Conservation (phyloP, 768 basidiomycete species). For the Leucogyrophana mollusca region DNA sequence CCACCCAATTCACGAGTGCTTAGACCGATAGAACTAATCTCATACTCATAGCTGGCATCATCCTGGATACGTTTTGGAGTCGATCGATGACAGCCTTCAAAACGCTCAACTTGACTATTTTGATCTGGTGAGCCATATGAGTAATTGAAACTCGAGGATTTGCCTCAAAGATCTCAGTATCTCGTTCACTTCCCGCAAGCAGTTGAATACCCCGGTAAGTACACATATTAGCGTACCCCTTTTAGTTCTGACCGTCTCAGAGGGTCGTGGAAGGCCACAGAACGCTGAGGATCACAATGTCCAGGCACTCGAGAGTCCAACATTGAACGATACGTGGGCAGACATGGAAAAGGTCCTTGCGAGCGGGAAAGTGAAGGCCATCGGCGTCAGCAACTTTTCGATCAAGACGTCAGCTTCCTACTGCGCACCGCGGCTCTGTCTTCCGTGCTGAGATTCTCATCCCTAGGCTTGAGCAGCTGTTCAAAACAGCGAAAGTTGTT, state of each 20-base stretch:
- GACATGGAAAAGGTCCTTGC: conserved; percentile 49
- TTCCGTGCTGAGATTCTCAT: not conserved
- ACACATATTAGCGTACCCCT: not conserved
- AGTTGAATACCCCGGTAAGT: conserved; percentile 28
- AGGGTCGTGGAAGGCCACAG: conserved; percentile 2
- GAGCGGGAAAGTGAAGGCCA: conserved; percentile 46
- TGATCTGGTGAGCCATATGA: conserved; percentile 21
- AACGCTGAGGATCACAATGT: conserved; percentile 7
- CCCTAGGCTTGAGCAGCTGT: conserved; percentile 36
- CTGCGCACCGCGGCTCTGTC: not conserved
- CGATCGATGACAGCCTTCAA: conserved; percentile 26
- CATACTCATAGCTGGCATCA: conserved; percentile 30
- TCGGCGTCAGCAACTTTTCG: conserved; percentile 63
- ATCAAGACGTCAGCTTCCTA: conserved; percentile 44
- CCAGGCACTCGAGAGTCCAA: conserved; percentile 10
- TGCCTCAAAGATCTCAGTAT: conserved; percentile 29
- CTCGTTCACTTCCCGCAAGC: conserved; percentile 52
- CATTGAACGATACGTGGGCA: conserved; percentile 44
- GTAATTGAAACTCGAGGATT: not conserved
- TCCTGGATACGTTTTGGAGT: conserved; percentile 25
- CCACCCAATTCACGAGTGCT: too few species aligned
- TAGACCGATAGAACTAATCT: not conserved
- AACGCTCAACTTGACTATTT: conserved; percentile 29
- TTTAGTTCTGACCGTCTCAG: not conserved
- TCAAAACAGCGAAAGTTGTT: conserved; percentile 40